Evolutionary conservation across 129 eudicot genomes (phyloP).

Genomic region (Escallonia herrerae): DNA sequence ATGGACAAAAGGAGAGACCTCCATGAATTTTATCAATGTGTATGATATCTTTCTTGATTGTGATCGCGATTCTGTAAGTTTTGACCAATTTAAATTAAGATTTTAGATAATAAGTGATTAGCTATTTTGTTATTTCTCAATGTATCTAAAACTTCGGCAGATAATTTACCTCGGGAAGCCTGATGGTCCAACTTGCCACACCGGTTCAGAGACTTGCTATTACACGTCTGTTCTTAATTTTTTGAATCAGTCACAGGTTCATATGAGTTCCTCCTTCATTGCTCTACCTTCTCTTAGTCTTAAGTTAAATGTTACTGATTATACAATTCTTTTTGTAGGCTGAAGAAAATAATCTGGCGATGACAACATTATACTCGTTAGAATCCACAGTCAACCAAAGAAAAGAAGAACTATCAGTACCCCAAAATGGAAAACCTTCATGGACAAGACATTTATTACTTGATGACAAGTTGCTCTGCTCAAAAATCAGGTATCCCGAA

Average conservation of each 20-base stretch:
- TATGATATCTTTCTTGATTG: slow-evolving; percentile 74
- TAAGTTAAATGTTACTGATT: background rate
- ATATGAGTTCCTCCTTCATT: slow-evolving; percentile 3
- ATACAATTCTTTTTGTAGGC: slow-evolving; percentile 25
- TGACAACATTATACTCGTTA: slow-evolving; percentile 64
- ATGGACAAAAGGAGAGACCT: slow-evolving; percentile 96
- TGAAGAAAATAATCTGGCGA: slow-evolving; percentile 45
- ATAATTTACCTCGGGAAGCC: slow-evolving; percentile 75
- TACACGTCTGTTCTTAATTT: slow-evolving; percentile 52
- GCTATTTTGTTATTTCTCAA: background rate
- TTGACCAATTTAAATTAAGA: background rate
- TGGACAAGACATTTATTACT: slow-evolving; percentile 85
- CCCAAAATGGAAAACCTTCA: slow-evolving; percentile 58
- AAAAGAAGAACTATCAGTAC: slow-evolving; percentile 45
- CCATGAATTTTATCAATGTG: slow-evolving; percentile 78
- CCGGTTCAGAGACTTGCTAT: slow-evolving; percentile 88
- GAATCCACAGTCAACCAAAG: slow-evolving; percentile 71
- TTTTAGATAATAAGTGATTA: background rate
- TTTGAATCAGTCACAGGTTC: slow-evolving; percentile 42
- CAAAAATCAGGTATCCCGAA: slow-evolving; percentile 59
- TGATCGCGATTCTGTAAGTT: slow-evolving; percentile 89
- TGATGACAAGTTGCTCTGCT: slow-evolving; percentile 67
- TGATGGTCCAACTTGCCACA: slow-evolving; percentile 86
- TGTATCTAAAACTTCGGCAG: slow-evolving; percentile 18
- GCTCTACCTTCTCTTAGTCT: background rate